These are phyloP conservation scores for Bathelium albidoporum DNA, from an alignment of 495 filamentous ascomycete species.

Conservation along the genomic window DNA sequence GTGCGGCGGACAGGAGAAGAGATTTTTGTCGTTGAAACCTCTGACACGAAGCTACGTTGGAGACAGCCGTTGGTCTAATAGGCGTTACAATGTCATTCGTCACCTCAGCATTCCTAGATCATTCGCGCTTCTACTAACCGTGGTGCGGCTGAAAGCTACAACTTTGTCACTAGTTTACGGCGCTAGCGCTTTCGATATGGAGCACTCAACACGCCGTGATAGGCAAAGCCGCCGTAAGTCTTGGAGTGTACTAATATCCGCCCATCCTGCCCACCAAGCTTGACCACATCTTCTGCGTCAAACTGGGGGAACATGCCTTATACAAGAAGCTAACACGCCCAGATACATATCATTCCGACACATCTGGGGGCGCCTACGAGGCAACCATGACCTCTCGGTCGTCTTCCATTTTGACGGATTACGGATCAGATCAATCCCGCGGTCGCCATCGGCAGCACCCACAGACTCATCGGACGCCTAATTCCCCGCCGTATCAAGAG, in stretches of 20 bases:
- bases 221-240: neutral
- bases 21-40: neutral
- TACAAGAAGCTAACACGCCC: neutral
- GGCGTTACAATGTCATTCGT: neutral
- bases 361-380: neutral
- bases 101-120: neutral
- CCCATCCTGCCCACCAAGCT: neutral
- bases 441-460: neutral
- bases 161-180: neutral
- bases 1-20: neutral
- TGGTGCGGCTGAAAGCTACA: neutral
- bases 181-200: neutral
- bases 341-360: neutral
- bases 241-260: neutral
- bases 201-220: neutral
- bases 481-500: neutral
- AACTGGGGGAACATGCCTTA: neutral
- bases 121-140: neutral
- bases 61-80: neutral
- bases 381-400: neutral
- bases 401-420: neutral
- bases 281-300: neutral
- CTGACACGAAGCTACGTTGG: neutral
- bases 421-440: neutral
- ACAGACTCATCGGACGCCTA: neutral